These are phyloP conservation scores for Penicillium sp. DNA, from an alignment of 2,329 filamentous ascomycete genomes.

Conservation along the genomic window DNA sequence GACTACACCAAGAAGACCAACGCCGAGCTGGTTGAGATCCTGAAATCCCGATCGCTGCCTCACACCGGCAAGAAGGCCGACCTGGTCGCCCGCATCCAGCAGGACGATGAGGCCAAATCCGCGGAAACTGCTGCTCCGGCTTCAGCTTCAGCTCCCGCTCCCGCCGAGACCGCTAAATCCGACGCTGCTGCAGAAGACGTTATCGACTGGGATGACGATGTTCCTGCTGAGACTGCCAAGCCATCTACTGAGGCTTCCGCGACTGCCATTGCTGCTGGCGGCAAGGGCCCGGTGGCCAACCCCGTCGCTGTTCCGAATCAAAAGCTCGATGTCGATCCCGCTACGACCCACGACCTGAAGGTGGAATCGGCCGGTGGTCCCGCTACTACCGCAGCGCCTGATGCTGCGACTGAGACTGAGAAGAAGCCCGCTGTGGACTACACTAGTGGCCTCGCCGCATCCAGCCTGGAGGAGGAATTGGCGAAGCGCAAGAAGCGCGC, in stretches of 20 bases:
- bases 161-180: conserved; percentile 28
- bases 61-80: conserved; percentile 54
- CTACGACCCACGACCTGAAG: conserved; percentile 41
- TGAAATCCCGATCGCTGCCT: conserved; percentile 50
- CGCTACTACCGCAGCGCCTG: conserved; percentile 20
- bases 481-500: conserved; percentile 52
- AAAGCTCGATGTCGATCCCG: conserved; percentile 39
- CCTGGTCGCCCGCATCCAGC: conserved; percentile 49
- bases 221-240: conserved; percentile 31
- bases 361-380: conserved; percentile 32
- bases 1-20: conserved; percentile 55
- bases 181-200: conserved; percentile 42
- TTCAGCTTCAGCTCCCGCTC: neutral
- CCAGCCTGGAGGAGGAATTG: conserved; percentile 49
- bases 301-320: conserved; percentile 45
- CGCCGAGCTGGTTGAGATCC: conserved; percentile 51
- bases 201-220: conserved; percentile 49
- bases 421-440: conserved; percentile 42
- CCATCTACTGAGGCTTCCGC: conserved; percentile 36
- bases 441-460: conserved; percentile 44
- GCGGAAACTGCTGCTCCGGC: conserved; percentile 14
- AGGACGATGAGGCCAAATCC: conserved; percentile 41
- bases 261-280: conserved; percentile 40
- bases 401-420: conserved; percentile 27
- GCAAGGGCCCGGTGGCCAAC: conserved; percentile 40